A percentile compares a stretch with the other conserved stretches of the same genome.
These are phyloP conservation scores for Colletotrichum agaves DNA, from an alignment of 2,329 filamentous ascomycete species.

Conservation along the genomic window DNA sequence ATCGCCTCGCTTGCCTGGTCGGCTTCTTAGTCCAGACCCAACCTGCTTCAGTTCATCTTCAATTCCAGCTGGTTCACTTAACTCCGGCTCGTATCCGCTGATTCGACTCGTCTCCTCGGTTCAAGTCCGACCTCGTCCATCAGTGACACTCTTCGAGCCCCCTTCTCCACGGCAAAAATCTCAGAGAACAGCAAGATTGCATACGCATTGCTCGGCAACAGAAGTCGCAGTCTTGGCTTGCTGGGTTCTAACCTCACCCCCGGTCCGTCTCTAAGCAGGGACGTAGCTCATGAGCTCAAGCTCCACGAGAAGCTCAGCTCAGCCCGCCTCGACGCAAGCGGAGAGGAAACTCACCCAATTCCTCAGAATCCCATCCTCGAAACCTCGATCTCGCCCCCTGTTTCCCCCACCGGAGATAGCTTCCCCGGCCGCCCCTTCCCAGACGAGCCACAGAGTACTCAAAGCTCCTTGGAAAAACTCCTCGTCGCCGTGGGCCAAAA, in stretches of 20 bases:
- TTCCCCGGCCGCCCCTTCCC: neutral
- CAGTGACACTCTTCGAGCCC: neutral
- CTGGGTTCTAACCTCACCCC: neutral
- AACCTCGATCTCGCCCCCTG: neutral
- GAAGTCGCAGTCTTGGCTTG: constrained; percentile 3
- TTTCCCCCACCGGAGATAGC: neutral
- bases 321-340: neutral
- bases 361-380: neutral
- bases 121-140: neutral
- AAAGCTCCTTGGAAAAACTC: neutral
- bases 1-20: no score
- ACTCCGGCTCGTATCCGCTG: no score
- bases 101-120: neutral
- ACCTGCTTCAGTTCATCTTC: no score
- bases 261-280: no score
- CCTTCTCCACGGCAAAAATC: neutral
- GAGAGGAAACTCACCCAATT: neutral
- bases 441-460: neutral
- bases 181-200: constrained; percentile 20
- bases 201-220: constrained; percentile 5
- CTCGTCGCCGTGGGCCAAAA: neutral
- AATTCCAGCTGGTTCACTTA: no score
- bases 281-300: neutral
- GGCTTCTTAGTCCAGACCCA: no score
- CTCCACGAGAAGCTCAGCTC: neutral